Base-by-base conservation (phyloP, 1,139 yeast species). In the Citeromyces hawaiiensis region DNA sequence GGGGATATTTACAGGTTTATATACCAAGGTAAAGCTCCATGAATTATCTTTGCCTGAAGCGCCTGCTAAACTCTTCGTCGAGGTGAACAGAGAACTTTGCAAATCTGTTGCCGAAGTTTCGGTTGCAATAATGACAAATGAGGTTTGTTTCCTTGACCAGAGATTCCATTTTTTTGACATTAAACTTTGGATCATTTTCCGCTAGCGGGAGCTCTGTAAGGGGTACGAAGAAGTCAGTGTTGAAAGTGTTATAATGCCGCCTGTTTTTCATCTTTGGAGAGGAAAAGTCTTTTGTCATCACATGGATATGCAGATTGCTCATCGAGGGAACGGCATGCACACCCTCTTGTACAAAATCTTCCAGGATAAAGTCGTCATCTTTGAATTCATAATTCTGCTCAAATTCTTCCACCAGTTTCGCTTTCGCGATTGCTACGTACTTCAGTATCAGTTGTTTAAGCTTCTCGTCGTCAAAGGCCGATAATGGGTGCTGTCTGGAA, bases 261-360 rank as follows among this genome's bases (percentile, higher is more conserved):
- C 70, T 74, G 48, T 75, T 64, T 52, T 81, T 83, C 59, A 83
- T 42, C 19, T 64, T 47, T 0, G 59, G 58, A 5, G 83, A 72
- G 48, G 63, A 50, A 51, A 80, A 68, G 55, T 83, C 94, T 38
- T 60, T 64, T 0, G 88, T 74, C 38, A 83, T 65, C 11, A 83
- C 73, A 58, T 83, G 94, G 21, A 83, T 61, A 51, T 83, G 94
- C 32, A 83, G 53, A 50, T 83, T 81, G 37, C 56, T 57, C 66
- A 83, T 52, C 1, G 88, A 78, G 2, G 94, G 94, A 2, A 69
- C 68, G 2, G 82, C 60, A 55, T 83, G 94, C 17, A 83, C 68
- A 0, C 94, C 93, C 2, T 66, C 68, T 43, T 61, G 61, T n/a
- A 83, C 60, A 43, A 66, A 70, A 0, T 52, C 48, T 8, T 59